phyloP scores from a whole-genome alignment of 495 filamentous ascomycete species.

The Talaromyces nanjingensis region DNA sequence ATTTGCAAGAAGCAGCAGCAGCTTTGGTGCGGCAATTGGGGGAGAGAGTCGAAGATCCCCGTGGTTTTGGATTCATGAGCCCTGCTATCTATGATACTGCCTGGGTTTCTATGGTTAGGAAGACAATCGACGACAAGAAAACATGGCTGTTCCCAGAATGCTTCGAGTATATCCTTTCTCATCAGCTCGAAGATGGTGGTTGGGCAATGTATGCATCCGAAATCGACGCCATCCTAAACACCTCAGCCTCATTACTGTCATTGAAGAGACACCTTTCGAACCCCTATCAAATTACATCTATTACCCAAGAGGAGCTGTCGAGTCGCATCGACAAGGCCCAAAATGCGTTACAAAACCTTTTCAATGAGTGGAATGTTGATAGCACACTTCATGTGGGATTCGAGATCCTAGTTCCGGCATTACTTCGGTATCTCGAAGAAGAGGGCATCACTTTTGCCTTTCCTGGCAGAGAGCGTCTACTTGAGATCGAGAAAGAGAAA shows the following conservation, averaged over 20 bases:
- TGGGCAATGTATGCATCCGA: constrained; percentile 11
- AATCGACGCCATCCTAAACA: constrained; percentile 15
- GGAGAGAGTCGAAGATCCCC: constrained; percentile 2
- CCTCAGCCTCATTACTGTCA: constrained; percentile 13
- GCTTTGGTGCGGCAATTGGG: background rate
- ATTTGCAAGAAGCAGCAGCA: background rate
- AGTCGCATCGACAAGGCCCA: background rate
- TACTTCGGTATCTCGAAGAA: constrained; percentile 17
- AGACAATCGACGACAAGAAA: constrained; percentile 10
- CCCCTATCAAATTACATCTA: background rate
- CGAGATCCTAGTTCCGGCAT: constrained; percentile 28
- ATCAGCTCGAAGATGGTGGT: constrained; percentile 14
- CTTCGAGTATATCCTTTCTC: constrained; percentile 21
- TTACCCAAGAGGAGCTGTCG: background rate
- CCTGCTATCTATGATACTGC: constrained; percentile 38
- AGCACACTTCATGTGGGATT: constrained; percentile 24
- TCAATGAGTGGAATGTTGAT: constrained; percentile 13
- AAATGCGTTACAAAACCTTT: background rate
- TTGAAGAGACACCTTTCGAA: constrained; percentile 1
- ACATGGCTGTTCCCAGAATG: constrained; percentile 29
- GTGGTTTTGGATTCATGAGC: constrained; percentile 23
- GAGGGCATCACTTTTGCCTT: constrained; percentile 20
- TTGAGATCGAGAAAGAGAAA: constrained; percentile 13
- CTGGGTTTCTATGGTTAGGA: constrained; percentile 37
- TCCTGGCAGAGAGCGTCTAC: constrained; percentile 18